phyloP scores from a whole-genome alignment of 306 rosid genomes.

The Sesbania bispinosa region DNA sequence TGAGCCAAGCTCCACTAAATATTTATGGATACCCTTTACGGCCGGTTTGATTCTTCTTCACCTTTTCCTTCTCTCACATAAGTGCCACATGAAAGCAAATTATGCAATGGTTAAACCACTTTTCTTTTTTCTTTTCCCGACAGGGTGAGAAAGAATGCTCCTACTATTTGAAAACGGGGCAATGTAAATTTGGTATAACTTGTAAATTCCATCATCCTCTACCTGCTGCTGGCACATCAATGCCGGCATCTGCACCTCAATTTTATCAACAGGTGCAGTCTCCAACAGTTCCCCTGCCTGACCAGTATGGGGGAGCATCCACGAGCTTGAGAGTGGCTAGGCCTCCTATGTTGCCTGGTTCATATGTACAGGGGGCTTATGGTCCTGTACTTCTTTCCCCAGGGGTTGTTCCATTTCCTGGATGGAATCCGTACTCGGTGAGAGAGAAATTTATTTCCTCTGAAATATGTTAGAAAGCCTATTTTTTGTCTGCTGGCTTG shows the following conservation, averaged over 20 bases:
- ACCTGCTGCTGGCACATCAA: conserved; percentile 63
- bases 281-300: too few species aligned
- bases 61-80: not conserved
- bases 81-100: not conserved
- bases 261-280: conserved; percentile 93
- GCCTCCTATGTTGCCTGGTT: conserved; percentile 75
- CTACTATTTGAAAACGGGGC: conserved; percentile 99
- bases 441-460: conserved; percentile 22
- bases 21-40: conserved; percentile 75
- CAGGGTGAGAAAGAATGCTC: conserved; percentile 96
- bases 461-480: not conserved
- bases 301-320: conserved; percentile 73
- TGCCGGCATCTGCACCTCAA: conserved; percentile 80
- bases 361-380: conserved; percentile 82
- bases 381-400: conserved; percentile 77
- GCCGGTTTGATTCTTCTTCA: conserved; percentile 43
- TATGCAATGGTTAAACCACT: conserved; percentile 11
- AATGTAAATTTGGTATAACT: conserved; percentile 86
- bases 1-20: conserved; percentile 78
- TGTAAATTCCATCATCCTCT: conserved; percentile 98
- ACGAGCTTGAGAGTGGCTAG: conserved; percentile 73
- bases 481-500: not conserved
- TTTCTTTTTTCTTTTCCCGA: conserved; percentile 24
- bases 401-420: conserved; percentile 71
- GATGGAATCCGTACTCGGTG: conserved; percentile 89